Evolutionary conservation across 129 eudicot genomes (phyloP).

Genomic region (Tagetes erecta): DNA sequence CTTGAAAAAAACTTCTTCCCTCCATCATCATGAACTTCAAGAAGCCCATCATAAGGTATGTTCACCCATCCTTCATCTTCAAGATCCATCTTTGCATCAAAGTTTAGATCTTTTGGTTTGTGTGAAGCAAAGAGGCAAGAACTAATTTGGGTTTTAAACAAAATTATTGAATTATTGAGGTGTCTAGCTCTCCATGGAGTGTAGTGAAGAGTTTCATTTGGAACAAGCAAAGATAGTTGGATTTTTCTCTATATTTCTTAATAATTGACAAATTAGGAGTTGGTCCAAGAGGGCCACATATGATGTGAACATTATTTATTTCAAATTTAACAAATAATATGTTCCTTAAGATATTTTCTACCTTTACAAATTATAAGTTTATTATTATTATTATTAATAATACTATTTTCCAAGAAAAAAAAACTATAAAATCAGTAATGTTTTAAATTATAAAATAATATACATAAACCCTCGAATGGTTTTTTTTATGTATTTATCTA

Average conservation of each 20-base stretch:
- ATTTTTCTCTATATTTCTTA: constrained; percentile 28
- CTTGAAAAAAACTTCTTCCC: constrained; percentile 50
- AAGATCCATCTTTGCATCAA: constrained; percentile 54
- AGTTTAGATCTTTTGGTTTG: constrained; percentile 24
- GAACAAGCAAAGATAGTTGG: constrained; percentile 42
- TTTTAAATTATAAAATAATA: neutral
- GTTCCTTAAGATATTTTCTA: constrained; percentile 21
- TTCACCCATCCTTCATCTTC: constrained; percentile 75
- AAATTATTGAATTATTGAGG: constrained; percentile 39
- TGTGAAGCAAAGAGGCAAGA: constrained; percentile 34
- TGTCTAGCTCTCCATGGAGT: constrained; percentile 42
- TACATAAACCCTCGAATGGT: neutral
- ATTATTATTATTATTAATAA: constrained; percentile 10
- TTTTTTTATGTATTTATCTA: no score
- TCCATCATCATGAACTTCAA: constrained; percentile 65
- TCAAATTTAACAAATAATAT: constrained; percentile 28
- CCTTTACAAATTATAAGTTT: neutral
- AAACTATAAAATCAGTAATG: neutral
- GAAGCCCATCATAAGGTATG: constrained; percentile 67
- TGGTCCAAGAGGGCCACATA: constrained; percentile 43
- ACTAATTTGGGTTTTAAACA: constrained; percentile 28
- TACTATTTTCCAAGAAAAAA: neutral
- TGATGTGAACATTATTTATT: constrained; percentile 32
- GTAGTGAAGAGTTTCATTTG: constrained; percentile 54
- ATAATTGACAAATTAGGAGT: constrained; percentile 45